These are phyloP conservation scores for Chenopodium suecicum DNA, from an alignment of 148 eudicot genomes.

Conservation along the genomic window DNA sequence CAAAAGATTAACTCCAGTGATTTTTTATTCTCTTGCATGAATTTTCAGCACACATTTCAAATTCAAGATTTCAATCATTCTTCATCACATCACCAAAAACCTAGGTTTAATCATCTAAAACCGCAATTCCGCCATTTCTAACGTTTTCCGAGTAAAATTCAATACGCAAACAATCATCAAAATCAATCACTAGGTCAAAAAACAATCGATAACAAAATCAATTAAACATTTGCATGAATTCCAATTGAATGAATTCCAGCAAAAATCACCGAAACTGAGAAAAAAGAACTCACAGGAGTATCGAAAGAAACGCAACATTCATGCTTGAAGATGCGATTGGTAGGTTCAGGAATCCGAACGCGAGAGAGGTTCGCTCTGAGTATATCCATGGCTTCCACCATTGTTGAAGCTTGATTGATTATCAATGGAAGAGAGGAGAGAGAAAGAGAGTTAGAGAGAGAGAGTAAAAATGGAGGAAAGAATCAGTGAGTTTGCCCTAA, in stretches of 20 bases:
- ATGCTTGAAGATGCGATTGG: conserved; percentile 88
- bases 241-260: too few relatives aligned
- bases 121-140: background rate
- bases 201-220: background rate
- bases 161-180: background rate
- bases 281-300: conserved; percentile 58
- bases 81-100: background rate
- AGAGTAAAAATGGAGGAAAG: conserved; percentile 19
- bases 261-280: background rate
- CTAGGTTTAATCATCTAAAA: background rate
- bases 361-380: conserved; percentile 75
- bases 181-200: background rate
- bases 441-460: background rate
- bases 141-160: background rate
- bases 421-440: background rate
- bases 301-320: conserved; percentile 96
- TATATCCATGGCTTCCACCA: conserved; percentile 65
- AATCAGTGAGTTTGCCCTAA: conserved; percentile 31
- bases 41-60: conserved; percentile 1
- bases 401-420: background rate
- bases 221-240: conserved; percentile 9
- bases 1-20: too few relatives aligned
- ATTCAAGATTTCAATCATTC: conserved; percentile 7
- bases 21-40: background rate
- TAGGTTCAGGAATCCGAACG: conserved; percentile 92